Conservation (phyloP, 2,329 filamentous ascomycete species). For the Emmonsiellopsis sp. region DNA sequence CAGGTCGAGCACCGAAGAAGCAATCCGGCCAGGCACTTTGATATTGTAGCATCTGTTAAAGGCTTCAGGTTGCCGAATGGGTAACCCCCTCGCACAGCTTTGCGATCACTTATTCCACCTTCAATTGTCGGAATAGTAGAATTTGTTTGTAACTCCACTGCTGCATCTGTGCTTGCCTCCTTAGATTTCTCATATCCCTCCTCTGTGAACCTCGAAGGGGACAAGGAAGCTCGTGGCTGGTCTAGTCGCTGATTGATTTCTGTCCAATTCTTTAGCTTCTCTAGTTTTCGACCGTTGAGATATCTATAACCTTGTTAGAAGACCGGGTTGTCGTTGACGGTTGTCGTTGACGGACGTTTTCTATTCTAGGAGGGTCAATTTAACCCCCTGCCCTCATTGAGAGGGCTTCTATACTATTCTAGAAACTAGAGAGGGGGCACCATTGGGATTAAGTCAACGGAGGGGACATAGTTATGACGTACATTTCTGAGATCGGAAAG, state of each 20-base stretch:
- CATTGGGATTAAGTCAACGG: no score
- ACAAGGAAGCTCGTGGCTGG: conserved; percentile 25
- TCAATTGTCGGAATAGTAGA: conserved; percentile 22
- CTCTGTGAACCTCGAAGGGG: conserved; percentile 24
- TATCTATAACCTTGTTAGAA: conserved; percentile 11
- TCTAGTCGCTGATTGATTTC: conserved; percentile 19
- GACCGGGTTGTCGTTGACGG: no score
- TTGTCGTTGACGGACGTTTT: no score
- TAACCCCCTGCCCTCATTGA: no score
- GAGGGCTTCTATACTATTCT: no score
- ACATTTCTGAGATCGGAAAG: no score
- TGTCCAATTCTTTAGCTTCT: conserved; percentile 22
- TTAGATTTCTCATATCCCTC: conserved; percentile 21
- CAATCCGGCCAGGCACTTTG: conserved; percentile 4
- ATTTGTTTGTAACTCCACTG: conserved; percentile 25
- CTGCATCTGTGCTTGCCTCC: conserved; percentile 17
- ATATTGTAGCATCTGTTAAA: conserved; percentile 20
- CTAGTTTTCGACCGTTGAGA: conserved; percentile 14
- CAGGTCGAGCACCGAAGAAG: not conserved
- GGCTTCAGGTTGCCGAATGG: conserved; percentile 27
- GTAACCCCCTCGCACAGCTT: conserved; percentile 15
- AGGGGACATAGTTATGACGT: no score
- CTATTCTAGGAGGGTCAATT: no score
- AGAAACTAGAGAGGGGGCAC: no score
- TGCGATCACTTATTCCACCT: conserved; percentile 11